These are phyloP conservation scores for Mycena vitilis DNA, from an alignment of 768 basidiomycete genomes.

Conservation along the genomic window DNA sequence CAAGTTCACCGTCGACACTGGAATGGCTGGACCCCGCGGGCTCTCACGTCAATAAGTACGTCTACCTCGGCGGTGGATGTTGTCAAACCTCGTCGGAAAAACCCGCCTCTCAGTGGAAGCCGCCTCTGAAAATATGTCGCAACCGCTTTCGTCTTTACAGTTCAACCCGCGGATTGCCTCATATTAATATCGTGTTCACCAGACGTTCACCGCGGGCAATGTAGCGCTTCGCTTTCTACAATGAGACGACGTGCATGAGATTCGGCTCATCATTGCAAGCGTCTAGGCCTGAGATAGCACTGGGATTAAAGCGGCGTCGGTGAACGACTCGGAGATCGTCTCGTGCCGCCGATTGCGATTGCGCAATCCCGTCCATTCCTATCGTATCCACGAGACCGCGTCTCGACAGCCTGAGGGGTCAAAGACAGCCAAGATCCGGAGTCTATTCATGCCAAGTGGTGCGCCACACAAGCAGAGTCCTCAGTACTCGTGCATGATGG, in stretches of 20 bases:
- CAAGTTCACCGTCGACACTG: background rate
- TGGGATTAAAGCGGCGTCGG: constrained; percentile 7
- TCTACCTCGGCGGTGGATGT: background rate
- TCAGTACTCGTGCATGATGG: background rate
- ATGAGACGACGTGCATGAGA: background rate
- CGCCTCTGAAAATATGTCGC: constrained; percentile 5
- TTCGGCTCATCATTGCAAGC: background rate
- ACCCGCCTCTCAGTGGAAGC: constrained; percentile 1
- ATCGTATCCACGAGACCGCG: constrained; percentile 14
- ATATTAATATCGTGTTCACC: constrained; percentile 6
- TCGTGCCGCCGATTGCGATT: background rate
- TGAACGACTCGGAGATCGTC: background rate
- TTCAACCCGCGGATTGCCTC: constrained; percentile 21
- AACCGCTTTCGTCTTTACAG: constrained; percentile 1
- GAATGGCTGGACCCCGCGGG: background rate
- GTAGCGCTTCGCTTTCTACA: background rate
- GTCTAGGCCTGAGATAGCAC: background rate
- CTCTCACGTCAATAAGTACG: background rate
- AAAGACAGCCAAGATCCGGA: background rate
- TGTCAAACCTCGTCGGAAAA: background rate
- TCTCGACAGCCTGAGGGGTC: background rate
- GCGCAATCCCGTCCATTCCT: background rate
- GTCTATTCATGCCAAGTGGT: background rate
- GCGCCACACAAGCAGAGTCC: background rate
- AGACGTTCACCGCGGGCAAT: background rate